phyloP scores from a whole-genome alignment of 2,329 filamentous ascomycete species.

The Diaporthe vaccinii region DNA sequence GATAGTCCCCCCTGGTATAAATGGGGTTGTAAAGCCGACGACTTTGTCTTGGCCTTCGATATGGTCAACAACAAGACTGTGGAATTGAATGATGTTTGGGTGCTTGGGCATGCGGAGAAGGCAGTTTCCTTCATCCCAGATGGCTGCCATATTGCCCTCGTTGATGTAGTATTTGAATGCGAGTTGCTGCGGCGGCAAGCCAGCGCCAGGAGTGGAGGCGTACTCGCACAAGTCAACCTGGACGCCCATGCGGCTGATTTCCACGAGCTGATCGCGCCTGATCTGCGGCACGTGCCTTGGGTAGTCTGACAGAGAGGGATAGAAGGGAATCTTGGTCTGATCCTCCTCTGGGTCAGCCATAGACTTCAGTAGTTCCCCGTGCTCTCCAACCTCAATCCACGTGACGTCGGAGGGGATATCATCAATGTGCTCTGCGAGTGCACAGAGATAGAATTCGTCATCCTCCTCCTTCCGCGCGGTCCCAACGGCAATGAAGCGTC shows the following conservation, averaged over 20 bases:
- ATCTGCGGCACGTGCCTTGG: background rate
- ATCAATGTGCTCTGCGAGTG: background rate
- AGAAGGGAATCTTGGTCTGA: background rate
- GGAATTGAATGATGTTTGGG: constrained; percentile 46
- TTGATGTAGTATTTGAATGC: background rate
- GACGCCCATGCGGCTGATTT: background rate
- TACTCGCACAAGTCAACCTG: background rate
- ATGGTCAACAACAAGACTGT: constrained; percentile 46
- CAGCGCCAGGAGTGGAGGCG: background rate
- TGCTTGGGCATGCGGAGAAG: constrained; percentile 50
- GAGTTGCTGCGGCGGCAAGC: background rate
- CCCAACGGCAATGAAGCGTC: background rate
- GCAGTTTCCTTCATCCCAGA: constrained; percentile 53
- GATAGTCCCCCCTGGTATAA: constrained; percentile 52
- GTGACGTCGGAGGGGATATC: background rate
- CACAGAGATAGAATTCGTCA: background rate
- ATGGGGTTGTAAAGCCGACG: constrained; percentile 46
- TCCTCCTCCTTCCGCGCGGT: background rate
- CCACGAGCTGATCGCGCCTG: background rate
- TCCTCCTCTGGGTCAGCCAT: background rate
- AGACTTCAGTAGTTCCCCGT: background rate
- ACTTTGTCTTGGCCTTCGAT: constrained; percentile 34
- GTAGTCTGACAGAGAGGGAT: background rate
- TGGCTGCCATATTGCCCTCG: background rate
- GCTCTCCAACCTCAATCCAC: background rate